Percentiles rank a stretch among this genome's conserved stretches.
phyloP scores from a whole-genome alignment of 805 yeast species.

The Yarrowia bubula region DNA sequence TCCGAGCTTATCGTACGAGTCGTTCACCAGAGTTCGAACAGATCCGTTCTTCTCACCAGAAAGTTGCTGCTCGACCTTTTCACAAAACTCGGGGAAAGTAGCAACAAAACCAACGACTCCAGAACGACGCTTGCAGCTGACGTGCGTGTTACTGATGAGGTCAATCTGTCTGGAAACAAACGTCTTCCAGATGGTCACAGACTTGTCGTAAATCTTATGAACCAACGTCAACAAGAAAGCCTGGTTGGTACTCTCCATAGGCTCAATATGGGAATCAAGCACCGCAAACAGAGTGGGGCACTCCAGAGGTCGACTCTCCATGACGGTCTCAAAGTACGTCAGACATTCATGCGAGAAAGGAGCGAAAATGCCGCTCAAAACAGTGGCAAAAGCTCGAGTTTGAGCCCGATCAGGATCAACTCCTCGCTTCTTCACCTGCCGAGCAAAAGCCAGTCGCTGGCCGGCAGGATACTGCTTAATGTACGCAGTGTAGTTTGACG shows the following conservation, averaged over 20 bases:
- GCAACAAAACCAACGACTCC: constrained; percentile 48
- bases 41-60: constrained; percentile 29
- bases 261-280: constrained; percentile 43
- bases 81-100: constrained; percentile 49
- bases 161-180: constrained; percentile 55
- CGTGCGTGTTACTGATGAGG: constrained; percentile 43
- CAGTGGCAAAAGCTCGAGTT: constrained; percentile 48
- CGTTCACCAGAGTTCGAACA: constrained; percentile 34
- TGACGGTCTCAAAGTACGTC: constrained; percentile 38
- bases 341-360: constrained; percentile 38
- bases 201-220: constrained; percentile 51
- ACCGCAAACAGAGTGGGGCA: constrained; percentile 46
- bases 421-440: constrained; percentile 37
- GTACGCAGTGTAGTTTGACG: constrained; percentile 45
- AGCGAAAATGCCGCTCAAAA: constrained; percentile 50
- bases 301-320: constrained; percentile 44
- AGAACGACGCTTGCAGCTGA: constrained; percentile 41
- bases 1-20: constrained; percentile 38
- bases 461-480: constrained; percentile 38
- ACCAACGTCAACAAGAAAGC: constrained; percentile 58
- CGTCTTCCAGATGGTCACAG: constrained; percentile 56
- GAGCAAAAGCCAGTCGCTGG: constrained; percentile 33
- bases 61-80: constrained; percentile 40
- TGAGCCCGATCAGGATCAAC: constrained; percentile 49
- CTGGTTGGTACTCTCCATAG: constrained; percentile 50